Percentiles rank a stretch among this genome's conserved stretches.
Conservation (phyloP, 805 yeast species). For the Candida vartiovaarae region DNA sequence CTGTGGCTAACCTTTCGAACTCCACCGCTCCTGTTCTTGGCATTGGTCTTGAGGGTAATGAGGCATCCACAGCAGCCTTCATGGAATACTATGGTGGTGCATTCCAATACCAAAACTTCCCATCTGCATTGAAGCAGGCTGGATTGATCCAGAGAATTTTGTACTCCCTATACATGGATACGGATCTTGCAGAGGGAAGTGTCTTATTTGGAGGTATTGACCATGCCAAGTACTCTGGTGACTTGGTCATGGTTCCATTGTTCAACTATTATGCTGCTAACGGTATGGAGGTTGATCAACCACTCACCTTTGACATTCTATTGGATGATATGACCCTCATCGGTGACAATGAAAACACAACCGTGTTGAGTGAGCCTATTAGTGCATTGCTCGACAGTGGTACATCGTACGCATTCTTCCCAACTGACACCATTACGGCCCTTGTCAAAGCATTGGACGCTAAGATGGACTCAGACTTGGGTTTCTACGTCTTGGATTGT, state of each 20-base stretch:
- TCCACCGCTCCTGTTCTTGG: slow-evolving; percentile 51
- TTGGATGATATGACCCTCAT: slow-evolving; percentile 29
- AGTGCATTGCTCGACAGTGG: slow-evolving; percentile 47
- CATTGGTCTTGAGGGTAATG: slow-evolving; percentile 4
- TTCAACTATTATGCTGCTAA: slow-evolving; percentile 24
- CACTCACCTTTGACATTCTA: slow-evolving; percentile 5
- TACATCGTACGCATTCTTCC: slow-evolving; percentile 43
- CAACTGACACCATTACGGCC: slow-evolving; percentile 18
- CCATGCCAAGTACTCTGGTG: slow-evolving; percentile 44
- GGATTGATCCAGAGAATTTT: slow-evolving; percentile 45
- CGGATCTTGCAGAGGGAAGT: slow-evolving; percentile 33
- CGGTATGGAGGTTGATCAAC: slow-evolving; percentile 30
- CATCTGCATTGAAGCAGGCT: slow-evolving; percentile 35
- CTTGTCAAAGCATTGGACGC: neutral
- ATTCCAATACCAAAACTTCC: slow-evolving; percentile 1
- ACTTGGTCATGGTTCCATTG: slow-evolving; percentile 35
- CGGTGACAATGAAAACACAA: slow-evolving; percentile 5
- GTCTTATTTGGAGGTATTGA: slow-evolving; percentile 64
- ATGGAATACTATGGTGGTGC: slow-evolving; percentile 6
- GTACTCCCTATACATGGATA: slow-evolving; percentile 50
- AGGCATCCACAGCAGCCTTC: slow-evolving; percentile 2
- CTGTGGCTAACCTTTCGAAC: slow-evolving; percentile 53
- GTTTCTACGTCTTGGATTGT: slow-evolving; percentile 1
- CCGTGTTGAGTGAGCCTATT: neutral
- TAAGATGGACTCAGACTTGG: neutral